Percentiles rank a stretch among this genome's conserved stretches.
These are phyloP conservation scores for Pseudogymnoascus sp. DNA, from an alignment of 2,329 filamentous ascomycete genomes.

Conservation along the genomic window DNA sequence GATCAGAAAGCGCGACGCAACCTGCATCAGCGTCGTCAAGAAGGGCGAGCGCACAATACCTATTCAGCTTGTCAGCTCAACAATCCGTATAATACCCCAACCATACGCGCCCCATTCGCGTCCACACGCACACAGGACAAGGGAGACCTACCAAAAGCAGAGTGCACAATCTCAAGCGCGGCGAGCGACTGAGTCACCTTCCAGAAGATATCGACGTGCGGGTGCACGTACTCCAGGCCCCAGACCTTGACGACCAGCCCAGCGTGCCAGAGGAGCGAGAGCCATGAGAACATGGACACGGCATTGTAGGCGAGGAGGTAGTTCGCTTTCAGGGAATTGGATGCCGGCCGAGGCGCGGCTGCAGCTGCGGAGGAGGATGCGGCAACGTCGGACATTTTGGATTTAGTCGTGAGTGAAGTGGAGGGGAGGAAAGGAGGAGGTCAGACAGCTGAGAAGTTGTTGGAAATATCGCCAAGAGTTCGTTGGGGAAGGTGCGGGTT, in stretches of 20 bases:
- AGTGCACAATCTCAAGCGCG: constrained; percentile 74
- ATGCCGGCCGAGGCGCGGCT: constrained; percentile 10
- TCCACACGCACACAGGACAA: not conserved
- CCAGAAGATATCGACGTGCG: constrained; percentile 56
- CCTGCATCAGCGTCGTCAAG: constrained; percentile 82
- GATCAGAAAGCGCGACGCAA: constrained; percentile 76
- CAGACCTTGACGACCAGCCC: constrained; percentile 43
- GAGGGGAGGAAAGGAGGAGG: constrained; percentile 1
- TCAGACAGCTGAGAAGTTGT: not conserved
- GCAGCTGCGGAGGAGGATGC: not conserved
- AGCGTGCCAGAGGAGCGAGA: constrained; percentile 63
- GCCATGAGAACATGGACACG: constrained; percentile 69
- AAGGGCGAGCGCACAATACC: constrained; percentile 81
- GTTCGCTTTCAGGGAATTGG: constrained; percentile 43
- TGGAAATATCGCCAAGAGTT: constrained; percentile 3
- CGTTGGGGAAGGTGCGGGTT: not conserved
- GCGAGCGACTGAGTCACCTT: constrained; percentile 81
- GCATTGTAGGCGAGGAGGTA: constrained; percentile 87
- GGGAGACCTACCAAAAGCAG: constrained; percentile 54
- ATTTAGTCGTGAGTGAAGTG: not conserved
- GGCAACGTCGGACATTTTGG: not conserved
- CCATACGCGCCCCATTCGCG: not conserved
- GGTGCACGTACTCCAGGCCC: constrained; percentile 53
- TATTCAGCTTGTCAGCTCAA: constrained; percentile 28
- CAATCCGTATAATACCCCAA: not conserved